Evolutionary conservation across 1,139 yeast genomes (phyloP).

Genomic region (Candida labiduridarum): DNA sequence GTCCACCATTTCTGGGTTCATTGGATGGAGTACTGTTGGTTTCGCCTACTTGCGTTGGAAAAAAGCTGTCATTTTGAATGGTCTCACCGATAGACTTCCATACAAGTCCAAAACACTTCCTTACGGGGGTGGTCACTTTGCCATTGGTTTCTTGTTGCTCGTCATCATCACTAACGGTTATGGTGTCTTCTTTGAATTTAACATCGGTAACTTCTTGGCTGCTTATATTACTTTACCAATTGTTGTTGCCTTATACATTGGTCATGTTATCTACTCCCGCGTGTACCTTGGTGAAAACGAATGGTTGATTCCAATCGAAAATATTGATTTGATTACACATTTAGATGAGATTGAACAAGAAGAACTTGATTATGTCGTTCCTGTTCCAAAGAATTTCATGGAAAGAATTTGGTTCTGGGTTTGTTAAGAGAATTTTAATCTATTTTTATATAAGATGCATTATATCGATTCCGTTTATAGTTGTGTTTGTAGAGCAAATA

Average conservation of each 20-base stretch:
- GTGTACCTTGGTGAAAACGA: constrained; percentile 25
- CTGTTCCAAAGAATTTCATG: constrained; percentile 32
- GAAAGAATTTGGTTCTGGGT: constrained; percentile 47
- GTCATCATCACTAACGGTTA: constrained; percentile 62
- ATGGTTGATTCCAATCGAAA: constrained; percentile 20
- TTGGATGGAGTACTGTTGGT: constrained; percentile 63
- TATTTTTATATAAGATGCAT: neutral
- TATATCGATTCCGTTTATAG: neutral
- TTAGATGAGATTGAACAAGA: constrained; percentile 47
- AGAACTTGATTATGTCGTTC: constrained; percentile 28
- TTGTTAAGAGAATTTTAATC: constrained; percentile 16
- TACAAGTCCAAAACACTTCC: constrained; percentile 54
- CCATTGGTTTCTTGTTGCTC: constrained; percentile 46
- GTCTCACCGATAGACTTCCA: constrained; percentile 47
- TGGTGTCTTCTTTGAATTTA: constrained; percentile 56
- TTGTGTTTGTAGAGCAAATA: constrained; percentile 2
- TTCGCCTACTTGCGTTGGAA: constrained; percentile 55
- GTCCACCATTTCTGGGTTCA: constrained; percentile 68
- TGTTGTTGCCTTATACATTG: constrained; percentile 48
- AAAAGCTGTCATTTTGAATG: constrained; percentile 48
- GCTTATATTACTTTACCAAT: constrained; percentile 65
- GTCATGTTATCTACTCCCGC: constrained; percentile 31
- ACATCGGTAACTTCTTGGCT: constrained; percentile 57
- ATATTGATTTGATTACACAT: constrained; percentile 49
- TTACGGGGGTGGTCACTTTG: constrained; percentile 51